Evolutionary conservation across 2,329 filamentous ascomycete genomes (phyloP).

Genomic region (Aureobasidium lini): DNA sequence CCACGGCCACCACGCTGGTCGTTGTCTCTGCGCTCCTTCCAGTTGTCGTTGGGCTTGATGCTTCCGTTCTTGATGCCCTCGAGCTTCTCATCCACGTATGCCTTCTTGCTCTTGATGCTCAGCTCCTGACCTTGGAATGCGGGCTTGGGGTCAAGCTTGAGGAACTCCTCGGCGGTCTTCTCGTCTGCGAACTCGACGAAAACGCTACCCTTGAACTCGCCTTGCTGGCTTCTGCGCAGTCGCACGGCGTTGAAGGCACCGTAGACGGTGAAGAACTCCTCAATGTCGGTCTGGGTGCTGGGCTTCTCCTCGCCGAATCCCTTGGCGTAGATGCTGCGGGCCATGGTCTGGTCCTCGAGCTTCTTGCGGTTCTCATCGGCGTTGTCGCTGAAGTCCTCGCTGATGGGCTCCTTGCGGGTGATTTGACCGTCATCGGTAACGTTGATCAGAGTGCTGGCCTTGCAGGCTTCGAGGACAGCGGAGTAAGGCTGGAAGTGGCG

Average conservation of each 20-base stretch:
- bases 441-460: slow-evolving; percentile 65
- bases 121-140: slow-evolving; percentile 69
- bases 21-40: slow-evolving; percentile 11
- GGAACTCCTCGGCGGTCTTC: slow-evolving; percentile 71
- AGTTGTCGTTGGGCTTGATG: slow-evolving; percentile 5
- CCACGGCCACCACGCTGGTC: slow-evolving; percentile 9
- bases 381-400: slow-evolving; percentile 41
- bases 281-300: slow-evolving; percentile 85
- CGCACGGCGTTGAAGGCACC: slow-evolving; percentile 76
- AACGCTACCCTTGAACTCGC: slow-evolving; percentile 88
- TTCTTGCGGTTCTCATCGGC: slow-evolving; percentile 48
- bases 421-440: slow-evolving; percentile 67
- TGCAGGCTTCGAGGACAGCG: slow-evolving; percentile 74
- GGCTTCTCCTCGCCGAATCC: slow-evolving; percentile 82
- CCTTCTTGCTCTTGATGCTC: slow-evolving; percentile 77
- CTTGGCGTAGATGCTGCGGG: slow-evolving; percentile 81
- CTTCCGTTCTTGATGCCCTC: slow-evolving; percentile 19
- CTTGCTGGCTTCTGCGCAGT: slow-evolving; percentile 64
- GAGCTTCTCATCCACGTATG: slow-evolving; percentile 57
- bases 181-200: slow-evolving; percentile 86
- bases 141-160: slow-evolving; percentile 71
- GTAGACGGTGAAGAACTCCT: slow-evolving; percentile 79
- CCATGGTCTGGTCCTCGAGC: slow-evolving; percentile 59
- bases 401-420: slow-evolving; percentile 66
- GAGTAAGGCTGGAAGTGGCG: slow-evolving; percentile 83